Evolutionary conservation across 352 stramenopile genomes (phyloP).

Genomic region (Thalassiosira sp.): DNA sequence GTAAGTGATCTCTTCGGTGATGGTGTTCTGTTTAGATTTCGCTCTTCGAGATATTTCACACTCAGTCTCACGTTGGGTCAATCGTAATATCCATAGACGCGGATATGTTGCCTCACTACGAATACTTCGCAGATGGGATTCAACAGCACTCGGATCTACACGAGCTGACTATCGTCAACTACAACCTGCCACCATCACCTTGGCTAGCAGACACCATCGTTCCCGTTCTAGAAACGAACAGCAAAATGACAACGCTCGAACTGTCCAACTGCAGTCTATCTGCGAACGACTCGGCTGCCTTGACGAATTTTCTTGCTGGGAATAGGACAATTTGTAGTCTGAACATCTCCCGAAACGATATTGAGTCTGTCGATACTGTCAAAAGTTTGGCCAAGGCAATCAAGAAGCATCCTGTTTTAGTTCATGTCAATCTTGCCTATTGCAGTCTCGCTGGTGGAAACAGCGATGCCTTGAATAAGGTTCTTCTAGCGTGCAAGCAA

Average conservation of each 20-base stretch:
- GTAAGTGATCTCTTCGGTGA: too few species aligned
- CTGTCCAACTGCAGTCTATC: background rate
- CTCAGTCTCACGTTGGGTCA: too few species aligned
- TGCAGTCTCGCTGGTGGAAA: conserved; percentile 2
- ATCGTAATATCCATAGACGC: too few species aligned
- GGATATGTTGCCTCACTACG: background rate
- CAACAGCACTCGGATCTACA: background rate
- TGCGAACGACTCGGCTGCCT: background rate
- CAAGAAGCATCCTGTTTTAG: background rate
- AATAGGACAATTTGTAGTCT: background rate
- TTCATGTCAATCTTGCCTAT: background rate
- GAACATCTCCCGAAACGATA: conserved; percentile 8
- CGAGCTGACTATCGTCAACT: background rate
- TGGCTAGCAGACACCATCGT: background rate
- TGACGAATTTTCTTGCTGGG: background rate
- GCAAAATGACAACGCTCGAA: background rate
- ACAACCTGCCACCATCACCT: conserved; percentile 5
- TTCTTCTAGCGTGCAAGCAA: background rate
- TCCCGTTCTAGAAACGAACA: background rate
- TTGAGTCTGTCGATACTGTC: background rate
- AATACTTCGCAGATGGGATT: background rate
- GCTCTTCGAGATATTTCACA: too few species aligned
- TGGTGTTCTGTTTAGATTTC: too few species aligned
- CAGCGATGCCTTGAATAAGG: background rate
- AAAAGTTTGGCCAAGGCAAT: conserved; percentile 4